These are phyloP conservation scores for Barnettozyma californica DNA, from an alignment of 805 yeast genomes.

Conservation along the genomic window DNA sequence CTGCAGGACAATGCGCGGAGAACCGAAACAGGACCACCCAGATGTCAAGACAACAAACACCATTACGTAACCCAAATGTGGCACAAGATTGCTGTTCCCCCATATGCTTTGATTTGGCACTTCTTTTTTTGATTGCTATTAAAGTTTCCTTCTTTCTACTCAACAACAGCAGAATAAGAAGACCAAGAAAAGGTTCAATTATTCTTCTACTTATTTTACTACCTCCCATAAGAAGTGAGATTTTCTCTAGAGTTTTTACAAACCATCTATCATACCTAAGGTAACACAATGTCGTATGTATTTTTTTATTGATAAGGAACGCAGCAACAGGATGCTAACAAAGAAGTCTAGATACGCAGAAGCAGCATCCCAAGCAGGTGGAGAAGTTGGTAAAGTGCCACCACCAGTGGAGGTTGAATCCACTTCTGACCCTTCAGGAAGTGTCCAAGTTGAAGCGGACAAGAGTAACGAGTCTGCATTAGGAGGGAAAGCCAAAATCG, in stretches of 20 bases:
- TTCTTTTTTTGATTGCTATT: background rate
- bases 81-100: background rate
- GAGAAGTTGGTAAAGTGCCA: conserved; percentile 8
- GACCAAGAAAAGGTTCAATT: background rate
- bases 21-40: no score
- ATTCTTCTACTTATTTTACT: background rate
- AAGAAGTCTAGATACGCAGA: conserved; percentile 9
- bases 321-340: conserved; percentile 3
- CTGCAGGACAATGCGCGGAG: background rate
- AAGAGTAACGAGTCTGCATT: conserved; percentile 16
- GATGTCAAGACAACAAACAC: no score
- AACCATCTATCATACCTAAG: background rate
- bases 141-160: background rate
- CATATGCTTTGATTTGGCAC: background rate
- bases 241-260: background rate
- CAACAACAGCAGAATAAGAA: background rate
- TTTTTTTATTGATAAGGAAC: background rate
- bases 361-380: conserved; percentile 11
- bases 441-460: conserved; percentile 15
- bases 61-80: no score
- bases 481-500: conserved; percentile 17
- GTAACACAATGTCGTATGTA: background rate
- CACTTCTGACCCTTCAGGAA: conserved; percentile 18
- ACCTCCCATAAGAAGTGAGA: background rate
- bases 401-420: conserved; percentile 9